Percentiles rank a stretch among this genome's conserved stretches.
Evolutionary conservation across 1,139 yeast species (phyloP).

Genomic region (Wickerhamomyces sp.): DNA sequence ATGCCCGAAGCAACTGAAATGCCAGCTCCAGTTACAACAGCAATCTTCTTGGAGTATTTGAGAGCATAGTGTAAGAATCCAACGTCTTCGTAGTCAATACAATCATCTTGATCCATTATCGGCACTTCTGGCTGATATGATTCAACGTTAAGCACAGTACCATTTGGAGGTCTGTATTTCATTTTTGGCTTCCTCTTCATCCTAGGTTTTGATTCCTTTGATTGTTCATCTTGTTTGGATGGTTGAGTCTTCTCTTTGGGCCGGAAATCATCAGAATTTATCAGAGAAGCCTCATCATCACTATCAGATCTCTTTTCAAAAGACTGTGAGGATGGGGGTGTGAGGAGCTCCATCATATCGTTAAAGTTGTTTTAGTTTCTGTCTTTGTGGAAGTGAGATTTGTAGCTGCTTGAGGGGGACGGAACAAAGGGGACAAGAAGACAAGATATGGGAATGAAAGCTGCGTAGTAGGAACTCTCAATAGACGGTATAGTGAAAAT

Average conservation of each 20-base stretch:
- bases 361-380: neutral
- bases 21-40: slow-evolving; percentile 81
- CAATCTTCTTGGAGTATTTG: slow-evolving; percentile 40
- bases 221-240: too few relatives aligned
- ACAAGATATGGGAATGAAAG: too few relatives aligned
- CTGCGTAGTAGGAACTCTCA: too few relatives aligned
- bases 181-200: slow-evolving; percentile 33
- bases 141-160: slow-evolving; percentile 34
- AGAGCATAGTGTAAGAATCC: slow-evolving; percentile 40
- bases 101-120: slow-evolving; percentile 25
- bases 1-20: slow-evolving; percentile 87
- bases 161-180: slow-evolving; percentile 36
- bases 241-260: too few relatives aligned
- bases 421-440: too few relatives aligned
- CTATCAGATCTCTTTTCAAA: slow-evolving; percentile 7
- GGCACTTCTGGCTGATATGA: slow-evolving; percentile 23
- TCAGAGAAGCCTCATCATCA: neutral
- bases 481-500: too few relatives aligned
- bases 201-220: slow-evolving; percentile 3
- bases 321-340: slow-evolving; percentile 23
- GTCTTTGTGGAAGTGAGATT: too few relatives aligned
- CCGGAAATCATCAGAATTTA: neutral
- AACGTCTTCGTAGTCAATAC: slow-evolving; percentile 32
- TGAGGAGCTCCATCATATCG: slow-evolving; percentile 13
- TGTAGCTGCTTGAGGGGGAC: too few relatives aligned